phyloP scores from a whole-genome alignment of 2,329 filamentous ascomycete genomes.

The Colletotrichum karsti region DNA sequence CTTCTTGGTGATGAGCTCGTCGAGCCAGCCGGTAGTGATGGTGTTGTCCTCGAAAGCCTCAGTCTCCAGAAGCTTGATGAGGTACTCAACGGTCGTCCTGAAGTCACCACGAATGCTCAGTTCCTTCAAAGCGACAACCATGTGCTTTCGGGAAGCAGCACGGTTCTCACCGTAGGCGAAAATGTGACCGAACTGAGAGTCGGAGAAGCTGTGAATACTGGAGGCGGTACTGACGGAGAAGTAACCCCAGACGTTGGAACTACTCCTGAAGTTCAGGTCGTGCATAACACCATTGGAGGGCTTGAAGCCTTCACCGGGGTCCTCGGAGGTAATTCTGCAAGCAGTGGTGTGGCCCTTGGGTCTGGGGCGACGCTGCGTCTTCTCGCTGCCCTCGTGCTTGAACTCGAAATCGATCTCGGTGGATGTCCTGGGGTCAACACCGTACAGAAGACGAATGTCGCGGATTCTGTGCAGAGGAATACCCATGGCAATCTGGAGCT shows the following conservation, averaged over 20 bases:
- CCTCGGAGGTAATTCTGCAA: slow-evolving; percentile 98
- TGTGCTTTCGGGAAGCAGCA: slow-evolving; percentile 95
- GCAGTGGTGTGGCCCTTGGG: slow-evolving; percentile 98
- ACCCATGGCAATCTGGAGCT: slow-evolving; percentile 99
- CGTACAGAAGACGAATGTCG: slow-evolving; percentile 95
- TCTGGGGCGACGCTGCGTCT: slow-evolving; percentile 87
- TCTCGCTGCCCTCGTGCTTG: slow-evolving; percentile 81
- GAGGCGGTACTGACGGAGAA: slow-evolving; percentile 97
- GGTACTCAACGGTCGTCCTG: slow-evolving; percentile 96
- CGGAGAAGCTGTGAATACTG: slow-evolving; percentile 98
- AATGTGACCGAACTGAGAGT: slow-evolving; percentile 98
- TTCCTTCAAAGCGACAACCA: slow-evolving; percentile 98
- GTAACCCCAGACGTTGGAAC: slow-evolving; percentile 99
- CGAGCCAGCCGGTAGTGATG: slow-evolving; percentile 98
- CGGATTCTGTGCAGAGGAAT: slow-evolving; percentile 93
- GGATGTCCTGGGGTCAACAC: slow-evolving; percentile 86
- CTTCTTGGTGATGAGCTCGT: slow-evolving; percentile 98
- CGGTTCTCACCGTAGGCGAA: slow-evolving; percentile 99
- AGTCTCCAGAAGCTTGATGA: slow-evolving; percentile 98
- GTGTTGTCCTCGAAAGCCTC: slow-evolving; percentile 99
- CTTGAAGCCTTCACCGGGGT: slow-evolving; percentile 99
- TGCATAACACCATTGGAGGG: slow-evolving; percentile 99
- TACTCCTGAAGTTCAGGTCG: slow-evolving; percentile 98
- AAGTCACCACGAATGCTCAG: slow-evolving; percentile 99
- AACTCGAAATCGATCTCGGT: slow-evolving; percentile 98